Evolutionary conservation across 495 filamentous ascomycete species (phyloP).

Genomic region (Penicillium subrubescens): DNA sequence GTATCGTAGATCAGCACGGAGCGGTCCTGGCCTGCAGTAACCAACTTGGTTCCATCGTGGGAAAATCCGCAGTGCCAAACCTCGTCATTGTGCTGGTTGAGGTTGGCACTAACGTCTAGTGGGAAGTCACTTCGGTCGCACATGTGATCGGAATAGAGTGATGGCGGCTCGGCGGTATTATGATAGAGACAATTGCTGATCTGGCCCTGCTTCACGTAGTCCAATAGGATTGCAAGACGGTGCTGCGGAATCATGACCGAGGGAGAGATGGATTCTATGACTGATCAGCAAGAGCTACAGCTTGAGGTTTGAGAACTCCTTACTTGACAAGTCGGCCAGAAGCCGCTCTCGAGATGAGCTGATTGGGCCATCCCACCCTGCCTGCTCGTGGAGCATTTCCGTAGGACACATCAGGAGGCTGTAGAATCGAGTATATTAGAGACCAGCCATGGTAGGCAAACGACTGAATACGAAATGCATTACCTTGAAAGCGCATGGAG

Average conservation of each 20-base stretch:
- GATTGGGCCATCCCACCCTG: conserved; percentile 85
- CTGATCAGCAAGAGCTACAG: conserved; percentile 9
- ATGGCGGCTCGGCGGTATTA: conserved; percentile 75
- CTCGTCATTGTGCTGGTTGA: conserved; percentile 79
- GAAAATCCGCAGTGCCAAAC: conserved; percentile 92
- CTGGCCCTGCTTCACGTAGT: conserved; percentile 79
- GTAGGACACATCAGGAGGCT: conserved; percentile 87
- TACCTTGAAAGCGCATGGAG: conserved; percentile 86
- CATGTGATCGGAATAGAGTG: conserved; percentile 84
- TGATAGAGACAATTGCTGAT: conserved; percentile 86
- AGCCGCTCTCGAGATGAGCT: conserved; percentile 75
- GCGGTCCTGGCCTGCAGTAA: conserved; percentile 75
- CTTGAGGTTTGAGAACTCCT: conserved; percentile 24
- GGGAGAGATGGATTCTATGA: conserved; percentile 84
- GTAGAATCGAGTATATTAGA: conserved; percentile 2
- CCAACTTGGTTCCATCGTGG: conserved; percentile 81
- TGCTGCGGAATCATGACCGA: conserved; percentile 98
- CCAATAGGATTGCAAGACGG: conserved; percentile 80
- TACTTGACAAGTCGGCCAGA: conserved; percentile 82
- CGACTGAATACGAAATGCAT: conserved; percentile 5
- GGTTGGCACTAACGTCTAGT: conserved; percentile 60
- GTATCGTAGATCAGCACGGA: conserved; percentile 84
- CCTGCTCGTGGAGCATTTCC: conserved; percentile 78
- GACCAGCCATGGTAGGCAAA: conserved; percentile 2
- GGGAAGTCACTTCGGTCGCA: conserved; percentile 85